Evolutionary conservation across 768 basidiomycete species (phyloP).

Genomic region (Hydnum rufescens): DNA sequence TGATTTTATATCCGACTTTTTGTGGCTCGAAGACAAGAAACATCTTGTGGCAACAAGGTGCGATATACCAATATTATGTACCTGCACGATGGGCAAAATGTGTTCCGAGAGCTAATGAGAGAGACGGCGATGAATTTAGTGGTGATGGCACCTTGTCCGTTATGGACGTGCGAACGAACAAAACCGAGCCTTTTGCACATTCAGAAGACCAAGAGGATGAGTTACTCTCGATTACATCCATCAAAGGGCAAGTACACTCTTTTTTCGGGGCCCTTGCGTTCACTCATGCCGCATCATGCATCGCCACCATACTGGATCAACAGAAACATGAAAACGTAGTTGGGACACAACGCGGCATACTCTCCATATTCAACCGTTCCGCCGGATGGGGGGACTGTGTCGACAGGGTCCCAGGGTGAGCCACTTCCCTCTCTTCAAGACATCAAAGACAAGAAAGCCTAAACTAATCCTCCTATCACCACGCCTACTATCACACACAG

Average conservation of each 20-base stretch:
- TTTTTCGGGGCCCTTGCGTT: background rate
- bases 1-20: constrained; percentile 86
- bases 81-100: no score
- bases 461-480: no score
- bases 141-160: constrained; percentile 89
- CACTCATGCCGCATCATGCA: constrained; percentile 14
- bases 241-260: constrained; percentile 36
- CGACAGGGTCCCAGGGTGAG: constrained; percentile 70
- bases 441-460: no score
- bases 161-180: constrained; percentile 73
- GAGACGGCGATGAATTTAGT: constrained; percentile 28
- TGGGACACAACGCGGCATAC: constrained; percentile 74
- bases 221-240: constrained; percentile 62
- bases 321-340: constrained; percentile 65
- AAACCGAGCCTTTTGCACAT: constrained; percentile 53
- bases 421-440: no score
- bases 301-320: background rate
- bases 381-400: constrained; percentile 87
- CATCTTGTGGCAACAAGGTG: constrained; percentile 80
- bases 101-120: no score
- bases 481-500: no score
- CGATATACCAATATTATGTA: background rate
- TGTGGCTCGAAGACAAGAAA: constrained; percentile 66
- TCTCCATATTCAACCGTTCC: constrained; percentile 74
- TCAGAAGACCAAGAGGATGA: constrained; percentile 97